phyloP scores from a whole-genome alignment of 257 asterid species.

The Solanum chiquidenum region DNA sequence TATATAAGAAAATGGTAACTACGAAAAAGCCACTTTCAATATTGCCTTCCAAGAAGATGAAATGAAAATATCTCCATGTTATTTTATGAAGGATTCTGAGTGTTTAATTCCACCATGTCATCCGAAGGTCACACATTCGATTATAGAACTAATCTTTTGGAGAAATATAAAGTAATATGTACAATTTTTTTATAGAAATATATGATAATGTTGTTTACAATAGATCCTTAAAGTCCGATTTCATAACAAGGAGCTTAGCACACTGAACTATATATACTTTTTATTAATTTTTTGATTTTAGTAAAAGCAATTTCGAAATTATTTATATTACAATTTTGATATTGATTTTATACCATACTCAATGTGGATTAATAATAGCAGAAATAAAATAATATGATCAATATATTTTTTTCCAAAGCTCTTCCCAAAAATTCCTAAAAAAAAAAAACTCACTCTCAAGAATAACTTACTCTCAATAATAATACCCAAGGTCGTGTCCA shows the following conservation, averaged over 20 bases:
- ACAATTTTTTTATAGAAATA: background rate
- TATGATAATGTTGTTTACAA: background rate
- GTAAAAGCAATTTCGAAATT: background rate
- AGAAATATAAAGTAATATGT: too few relatives aligned
- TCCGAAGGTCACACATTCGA: background rate
- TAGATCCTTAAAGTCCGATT: background rate
- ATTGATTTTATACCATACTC: background rate
- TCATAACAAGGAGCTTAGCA: background rate
- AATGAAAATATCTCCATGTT: background rate
- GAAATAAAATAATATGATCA: background rate
- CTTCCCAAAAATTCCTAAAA: too few relatives aligned
- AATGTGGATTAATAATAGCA: background rate
- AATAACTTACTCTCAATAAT: too few relatives aligned
- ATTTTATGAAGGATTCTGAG: background rate
- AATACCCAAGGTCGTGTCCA: too few relatives aligned
- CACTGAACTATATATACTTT: background rate
- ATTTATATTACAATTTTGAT: background rate
- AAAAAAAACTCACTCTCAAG: too few relatives aligned
- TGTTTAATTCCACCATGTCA: background rate
- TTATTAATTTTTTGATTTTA: background rate
- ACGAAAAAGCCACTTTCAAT: background rate
- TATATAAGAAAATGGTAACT: background rate
- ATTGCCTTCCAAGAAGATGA: background rate
- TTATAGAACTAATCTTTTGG: background rate
- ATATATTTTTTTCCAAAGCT: background rate